phyloP scores from a whole-genome alignment of 257 asterid species.

The Solanum appendiculatum region DNA sequence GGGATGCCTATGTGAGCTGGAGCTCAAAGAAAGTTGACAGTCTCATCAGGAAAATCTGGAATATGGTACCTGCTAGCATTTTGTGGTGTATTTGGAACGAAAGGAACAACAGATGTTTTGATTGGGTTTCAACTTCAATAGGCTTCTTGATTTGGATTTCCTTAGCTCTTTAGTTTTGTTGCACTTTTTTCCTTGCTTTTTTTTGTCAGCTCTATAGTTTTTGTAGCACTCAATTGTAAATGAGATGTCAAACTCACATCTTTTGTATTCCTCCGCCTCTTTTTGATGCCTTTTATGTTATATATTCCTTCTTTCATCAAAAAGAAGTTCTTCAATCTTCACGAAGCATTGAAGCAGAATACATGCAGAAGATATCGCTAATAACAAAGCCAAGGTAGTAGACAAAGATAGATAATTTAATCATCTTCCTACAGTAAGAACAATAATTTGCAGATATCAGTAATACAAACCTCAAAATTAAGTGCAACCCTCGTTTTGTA shows the following conservation, averaged over 20 bases:
- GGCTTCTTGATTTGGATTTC: background rate
- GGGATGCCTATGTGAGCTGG: background rate
- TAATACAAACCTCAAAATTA: slow-evolving; percentile 65
- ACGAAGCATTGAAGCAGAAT: background rate
- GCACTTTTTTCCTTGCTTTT: background rate
- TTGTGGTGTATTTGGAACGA: background rate
- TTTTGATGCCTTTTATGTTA: background rate
- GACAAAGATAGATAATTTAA: background rate
- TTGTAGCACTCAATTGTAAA: background rate
- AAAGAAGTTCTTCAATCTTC: background rate
- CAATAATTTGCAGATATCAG: background rate
- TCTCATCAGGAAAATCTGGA: background rate
- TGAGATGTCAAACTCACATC: background rate
- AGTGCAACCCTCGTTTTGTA: slow-evolving; percentile 83
- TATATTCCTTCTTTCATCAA: background rate
- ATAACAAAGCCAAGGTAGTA: background rate
- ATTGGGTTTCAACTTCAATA: background rate
- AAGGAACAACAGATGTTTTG: background rate
- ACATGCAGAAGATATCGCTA: background rate
- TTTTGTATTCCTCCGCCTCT: background rate
- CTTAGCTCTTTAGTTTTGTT: background rate
- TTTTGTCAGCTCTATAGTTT: background rate
- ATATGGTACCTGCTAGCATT: background rate
- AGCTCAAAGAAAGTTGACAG: background rate
- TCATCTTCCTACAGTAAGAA: slow-evolving; percentile 12